Conservation (phyloP, 2,329 filamentous ascomycete genomes). For the Curvularia hawaiiensis region DNA sequence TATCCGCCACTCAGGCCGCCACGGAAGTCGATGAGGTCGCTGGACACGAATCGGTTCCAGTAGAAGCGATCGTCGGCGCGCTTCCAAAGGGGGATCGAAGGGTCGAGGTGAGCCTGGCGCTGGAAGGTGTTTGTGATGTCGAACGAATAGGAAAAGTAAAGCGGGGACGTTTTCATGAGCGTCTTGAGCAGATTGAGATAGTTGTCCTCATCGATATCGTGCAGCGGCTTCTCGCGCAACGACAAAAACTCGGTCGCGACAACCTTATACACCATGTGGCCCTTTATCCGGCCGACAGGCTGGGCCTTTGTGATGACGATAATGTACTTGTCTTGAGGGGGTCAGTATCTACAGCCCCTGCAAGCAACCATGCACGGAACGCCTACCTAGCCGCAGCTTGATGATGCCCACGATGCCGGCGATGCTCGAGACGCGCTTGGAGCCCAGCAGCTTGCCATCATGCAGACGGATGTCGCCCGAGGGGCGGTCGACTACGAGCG, state of each 20-base stretch:
- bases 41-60: constrained; percentile 94
- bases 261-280: constrained; percentile 96
- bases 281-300: constrained; percentile 87
- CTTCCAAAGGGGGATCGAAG: constrained; percentile 80
- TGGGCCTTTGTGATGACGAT: constrained; percentile 95
- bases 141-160: constrained; percentile 98
- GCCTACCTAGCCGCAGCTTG: constrained; percentile 83
- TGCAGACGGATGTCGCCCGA: constrained; percentile 87
- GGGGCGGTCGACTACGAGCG: constrained; percentile 87
- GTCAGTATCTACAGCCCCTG: constrained; percentile 21
- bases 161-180: constrained; percentile 80
- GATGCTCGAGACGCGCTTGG: constrained; percentile 89
- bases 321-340: constrained; percentile 80
- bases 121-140: constrained; percentile 98
- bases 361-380: background rate
- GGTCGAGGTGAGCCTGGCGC: constrained; percentile 80
- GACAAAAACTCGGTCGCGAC: constrained; percentile 90
- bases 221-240: constrained; percentile 87
- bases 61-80: constrained; percentile 97
- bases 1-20: constrained; percentile 58
- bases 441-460: constrained; percentile 75
- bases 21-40: constrained; percentile 89
- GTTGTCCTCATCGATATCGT: constrained; percentile 91
- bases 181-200: constrained; percentile 83
- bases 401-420: constrained; percentile 94